A percentile compares a stretch with the other conserved stretches of the same genome.
Conservation (phyloP, 805 yeast species). For the Wickerhamomyces chambardii region DNA sequence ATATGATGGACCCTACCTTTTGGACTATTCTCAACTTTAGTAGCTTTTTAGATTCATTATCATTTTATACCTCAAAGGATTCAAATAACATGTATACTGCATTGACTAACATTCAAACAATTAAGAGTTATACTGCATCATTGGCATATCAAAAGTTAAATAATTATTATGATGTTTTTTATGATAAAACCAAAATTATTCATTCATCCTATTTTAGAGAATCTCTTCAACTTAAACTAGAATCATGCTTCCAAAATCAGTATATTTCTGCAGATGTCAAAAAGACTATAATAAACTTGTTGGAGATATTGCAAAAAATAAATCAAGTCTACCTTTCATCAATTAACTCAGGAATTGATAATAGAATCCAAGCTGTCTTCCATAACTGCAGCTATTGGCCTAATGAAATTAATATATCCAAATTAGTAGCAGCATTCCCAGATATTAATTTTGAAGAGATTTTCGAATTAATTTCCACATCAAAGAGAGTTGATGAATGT, state of each 20-base stretch:
- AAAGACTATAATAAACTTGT: too few species aligned
- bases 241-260: too few species aligned
- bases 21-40: background rate
- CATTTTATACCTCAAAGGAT: background rate
- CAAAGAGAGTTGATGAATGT: background rate
- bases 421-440: background rate
- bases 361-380: too few species aligned
- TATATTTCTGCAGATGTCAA: too few species aligned
- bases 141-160: background rate
- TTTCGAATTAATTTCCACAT: background rate
- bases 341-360: too few species aligned
- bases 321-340: too few species aligned
- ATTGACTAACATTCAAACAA: background rate
- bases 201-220: background rate
- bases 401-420: background rate
- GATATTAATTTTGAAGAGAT: background rate
- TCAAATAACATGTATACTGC: background rate
- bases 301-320: too few species aligned
- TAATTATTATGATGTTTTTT: conserved; percentile 1
- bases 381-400: background rate
- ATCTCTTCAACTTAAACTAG: too few species aligned
- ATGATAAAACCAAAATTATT: conserved; percentile 1
- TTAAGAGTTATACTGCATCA: background rate
- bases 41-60: background rate
- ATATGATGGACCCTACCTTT: conserved; percentile 2